A percentile compares a stretch with the other conserved stretches of the same genome.
These are phyloP conservation scores for Gossypium sturtianum DNA, from an alignment of 345 rosid genomes.

Conservation along the genomic window DNA sequence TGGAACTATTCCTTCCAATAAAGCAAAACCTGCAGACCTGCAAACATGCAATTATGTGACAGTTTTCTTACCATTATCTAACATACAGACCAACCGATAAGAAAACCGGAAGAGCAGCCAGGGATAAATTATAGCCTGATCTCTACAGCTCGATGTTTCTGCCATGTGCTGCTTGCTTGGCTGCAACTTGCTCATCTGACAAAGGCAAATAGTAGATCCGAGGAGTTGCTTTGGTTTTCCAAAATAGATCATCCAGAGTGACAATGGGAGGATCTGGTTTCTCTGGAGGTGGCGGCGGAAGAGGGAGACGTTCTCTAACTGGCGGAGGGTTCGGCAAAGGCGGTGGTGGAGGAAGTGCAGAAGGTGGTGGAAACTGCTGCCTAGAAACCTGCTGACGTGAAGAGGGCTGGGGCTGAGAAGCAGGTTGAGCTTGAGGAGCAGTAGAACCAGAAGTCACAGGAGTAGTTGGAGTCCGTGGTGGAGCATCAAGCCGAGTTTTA, in stretches of 20 bases:
- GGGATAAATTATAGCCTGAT: conserved; percentile 19
- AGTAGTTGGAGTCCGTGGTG: conserved; percentile 39
- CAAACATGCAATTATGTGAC: conserved; percentile 34
- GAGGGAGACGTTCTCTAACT: conserved; percentile 48
- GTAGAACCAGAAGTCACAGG: conserved; percentile 27
- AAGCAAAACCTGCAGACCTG: conserved; percentile 45
- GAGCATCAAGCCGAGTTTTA: conserved; percentile 54
- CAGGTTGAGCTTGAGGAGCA: conserved; percentile 23
- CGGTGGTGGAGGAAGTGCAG: conserved; percentile 58
- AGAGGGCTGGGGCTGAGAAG: conserved; percentile 49
- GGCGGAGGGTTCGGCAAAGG: conserved; percentile 41
- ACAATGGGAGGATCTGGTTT: conserved; percentile 80
- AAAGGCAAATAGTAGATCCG: conserved; percentile 90
- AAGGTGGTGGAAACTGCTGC: conserved; percentile 56
- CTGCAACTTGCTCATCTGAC: conserved; percentile 83
- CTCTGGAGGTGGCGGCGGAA: conserved; percentile 66
- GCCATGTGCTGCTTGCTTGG: conserved; percentile 49
- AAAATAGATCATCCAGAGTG: conserved; percentile 88
- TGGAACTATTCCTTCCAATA: conserved; percentile 22
- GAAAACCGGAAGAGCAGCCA: conserved; percentile 21
- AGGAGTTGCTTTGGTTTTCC: conserved; percentile 92
- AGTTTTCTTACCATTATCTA: conserved; percentile 31
- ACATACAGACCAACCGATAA: conserved; percentile 18
- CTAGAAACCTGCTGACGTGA: conserved; percentile 46
- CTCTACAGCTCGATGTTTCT: conserved; percentile 39